Evolutionary conservation across 441 rosid genomes (phyloP).

Genomic region (Gossypium gossypioides): DNA sequence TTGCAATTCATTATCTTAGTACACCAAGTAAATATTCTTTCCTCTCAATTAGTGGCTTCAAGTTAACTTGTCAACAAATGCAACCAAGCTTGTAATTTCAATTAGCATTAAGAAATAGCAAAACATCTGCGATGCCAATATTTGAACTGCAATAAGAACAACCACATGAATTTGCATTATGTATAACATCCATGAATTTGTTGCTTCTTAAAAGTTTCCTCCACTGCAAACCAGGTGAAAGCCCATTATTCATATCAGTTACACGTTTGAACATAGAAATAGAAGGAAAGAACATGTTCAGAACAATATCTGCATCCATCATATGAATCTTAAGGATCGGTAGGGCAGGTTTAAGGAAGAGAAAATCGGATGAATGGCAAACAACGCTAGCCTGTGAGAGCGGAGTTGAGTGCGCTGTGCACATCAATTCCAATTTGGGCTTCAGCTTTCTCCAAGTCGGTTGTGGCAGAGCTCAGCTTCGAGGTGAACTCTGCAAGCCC

Average conservation of each 20-base stretch:
- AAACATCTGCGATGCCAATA: background rate
- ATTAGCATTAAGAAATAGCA: background rate
- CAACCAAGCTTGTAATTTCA: background rate
- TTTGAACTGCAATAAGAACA: background rate
- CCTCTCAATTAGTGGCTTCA: background rate
- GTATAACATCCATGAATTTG: background rate
- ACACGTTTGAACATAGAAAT: background rate
- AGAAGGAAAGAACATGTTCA: background rate
- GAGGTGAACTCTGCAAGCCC: slow-evolving; percentile 54
- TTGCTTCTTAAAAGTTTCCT: background rate
- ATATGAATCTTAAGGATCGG: background rate
- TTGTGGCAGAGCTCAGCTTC: slow-evolving; percentile 43
- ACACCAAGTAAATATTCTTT: background rate
- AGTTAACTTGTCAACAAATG: background rate
- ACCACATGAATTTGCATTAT: background rate
- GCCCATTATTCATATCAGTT: slow-evolving; percentile 8
- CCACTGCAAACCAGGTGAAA: background rate
- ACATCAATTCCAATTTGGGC: slow-evolving; percentile 59
- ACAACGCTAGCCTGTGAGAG: slow-evolving; percentile 32
- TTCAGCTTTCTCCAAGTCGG: slow-evolving; percentile 54
- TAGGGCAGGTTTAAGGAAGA: background rate
- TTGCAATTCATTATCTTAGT: background rate
- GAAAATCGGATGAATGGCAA: background rate
- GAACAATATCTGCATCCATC: background rate
- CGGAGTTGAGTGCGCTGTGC: slow-evolving; percentile 43